These are phyloP conservation scores for Triticum monococcum DNA, from an alignment of 176 grass and related monocot species.

Conservation along the genomic window DNA sequence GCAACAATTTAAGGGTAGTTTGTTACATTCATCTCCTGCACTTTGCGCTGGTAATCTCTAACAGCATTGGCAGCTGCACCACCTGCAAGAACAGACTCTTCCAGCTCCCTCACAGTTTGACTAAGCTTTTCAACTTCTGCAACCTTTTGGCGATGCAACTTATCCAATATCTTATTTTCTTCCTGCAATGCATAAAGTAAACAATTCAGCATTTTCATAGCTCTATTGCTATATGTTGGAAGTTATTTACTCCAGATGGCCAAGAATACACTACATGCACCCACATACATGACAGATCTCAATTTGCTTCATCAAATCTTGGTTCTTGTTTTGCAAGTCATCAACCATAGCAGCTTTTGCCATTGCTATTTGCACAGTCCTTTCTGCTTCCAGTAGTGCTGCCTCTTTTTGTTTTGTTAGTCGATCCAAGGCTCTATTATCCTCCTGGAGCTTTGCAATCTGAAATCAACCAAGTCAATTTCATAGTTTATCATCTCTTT, in stretches of 20 bases:
- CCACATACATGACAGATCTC: conserved; percentile 91
- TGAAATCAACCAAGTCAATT: conserved; percentile 38
- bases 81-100: conserved; percentile 87
- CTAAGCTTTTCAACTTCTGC: conserved; percentile 96
- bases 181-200: conserved; percentile 55
- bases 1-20: conserved; percentile 6
- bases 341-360: conserved; percentile 98
- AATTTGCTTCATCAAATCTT: conserved; percentile 97
- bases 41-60: conserved; percentile 95
- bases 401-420: conserved; percentile 97
- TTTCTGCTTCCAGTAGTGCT: conserved; percentile 88
- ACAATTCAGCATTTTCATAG: conserved; percentile 5
- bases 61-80: conserved; percentile 91
- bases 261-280: conserved; percentile 21
- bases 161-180: conserved; percentile 99
- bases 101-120: conserved; percentile 88
- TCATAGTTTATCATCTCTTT: conserved; percentile 26
- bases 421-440: conserved; percentile 93
- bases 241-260: conserved; percentile 13
- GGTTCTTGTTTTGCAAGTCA: conserved; percentile 98
- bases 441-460: conserved; percentile 91
- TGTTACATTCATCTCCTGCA: conserved; percentile 97
- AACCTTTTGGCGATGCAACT: conserved; percentile 95
- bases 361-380: conserved; percentile 84
- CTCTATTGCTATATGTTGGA: background rate